These are phyloP conservation scores for Hygrophorus russula DNA, from an alignment of 768 basidiomycete species.

Conservation along the genomic window DNA sequence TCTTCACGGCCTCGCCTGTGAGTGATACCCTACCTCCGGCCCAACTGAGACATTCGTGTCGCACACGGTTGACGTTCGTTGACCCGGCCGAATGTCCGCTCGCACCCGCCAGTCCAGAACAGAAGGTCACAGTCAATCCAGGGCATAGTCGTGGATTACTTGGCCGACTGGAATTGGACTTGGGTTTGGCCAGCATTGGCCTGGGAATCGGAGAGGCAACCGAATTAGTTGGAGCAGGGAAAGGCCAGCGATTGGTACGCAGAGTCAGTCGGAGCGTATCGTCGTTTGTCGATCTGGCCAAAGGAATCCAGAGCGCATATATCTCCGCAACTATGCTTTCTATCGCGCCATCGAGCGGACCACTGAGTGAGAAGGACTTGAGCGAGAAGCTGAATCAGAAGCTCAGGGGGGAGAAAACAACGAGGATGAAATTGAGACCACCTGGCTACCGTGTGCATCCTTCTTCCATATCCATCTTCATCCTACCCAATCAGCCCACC, in stretches of 20 bases:
- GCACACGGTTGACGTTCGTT: slow-evolving; percentile 23
- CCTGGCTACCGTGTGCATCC: slow-evolving; percentile 32
- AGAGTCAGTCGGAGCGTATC: slow-evolving; percentile 10
- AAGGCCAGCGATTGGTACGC: background rate
- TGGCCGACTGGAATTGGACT: background rate
- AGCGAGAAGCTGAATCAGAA: background rate
- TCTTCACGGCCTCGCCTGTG: slow-evolving; percentile 6
- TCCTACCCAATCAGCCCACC: slow-evolving; percentile 10
- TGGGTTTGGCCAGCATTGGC: too few species aligned
- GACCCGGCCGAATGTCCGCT: slow-evolving; percentile 28
- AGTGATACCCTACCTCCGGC: slow-evolving; percentile 8
- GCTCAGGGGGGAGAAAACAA: slow-evolving; percentile 1
- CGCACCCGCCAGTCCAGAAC: background rate
- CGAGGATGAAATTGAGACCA: slow-evolving; percentile 16
- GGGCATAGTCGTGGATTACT: background rate
- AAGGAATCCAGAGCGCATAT: slow-evolving; percentile 47
- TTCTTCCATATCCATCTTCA: slow-evolving; percentile 32
- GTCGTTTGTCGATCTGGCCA: slow-evolving; percentile 39
- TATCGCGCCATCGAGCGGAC: slow-evolving; percentile 12
- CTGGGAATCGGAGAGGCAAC: too few species aligned
- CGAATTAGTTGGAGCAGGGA: background rate
- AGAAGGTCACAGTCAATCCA: background rate
- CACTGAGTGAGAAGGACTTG: slow-evolving; percentile 12
- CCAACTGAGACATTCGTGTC: slow-evolving; percentile 21
- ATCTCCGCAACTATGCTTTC: slow-evolving; percentile 42